Evolutionary conservation across 345 rosid genomes (phyloP).

Genomic region (Jatropha curcas): DNA sequence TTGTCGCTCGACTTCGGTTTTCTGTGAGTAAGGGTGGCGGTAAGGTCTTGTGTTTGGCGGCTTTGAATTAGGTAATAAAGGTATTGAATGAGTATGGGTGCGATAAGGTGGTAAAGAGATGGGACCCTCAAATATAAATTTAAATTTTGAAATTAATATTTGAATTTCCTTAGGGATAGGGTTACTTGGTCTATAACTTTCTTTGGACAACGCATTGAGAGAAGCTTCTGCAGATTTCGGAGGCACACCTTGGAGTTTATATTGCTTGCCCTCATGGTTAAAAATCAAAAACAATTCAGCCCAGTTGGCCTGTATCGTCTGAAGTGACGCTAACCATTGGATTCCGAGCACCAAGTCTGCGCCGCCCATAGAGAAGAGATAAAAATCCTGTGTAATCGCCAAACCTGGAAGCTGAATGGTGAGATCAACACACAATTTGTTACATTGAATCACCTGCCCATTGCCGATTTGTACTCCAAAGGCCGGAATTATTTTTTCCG

Average conservation of each 20-base stretch:
- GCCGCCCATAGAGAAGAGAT: not conserved
- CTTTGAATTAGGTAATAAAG: not conserved
- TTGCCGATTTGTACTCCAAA: not conserved
- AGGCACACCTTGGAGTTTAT: not conserved
- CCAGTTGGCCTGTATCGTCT: not conserved
- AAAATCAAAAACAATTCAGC: not conserved
- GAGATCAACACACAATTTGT: not conserved
- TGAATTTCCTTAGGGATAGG: no score
- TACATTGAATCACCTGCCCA: not conserved
- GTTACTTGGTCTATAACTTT: no score
- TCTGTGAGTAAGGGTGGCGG: not conserved
- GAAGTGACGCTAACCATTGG: no score
- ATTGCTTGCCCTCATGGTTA: not conserved
- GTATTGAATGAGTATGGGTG: not conserved
- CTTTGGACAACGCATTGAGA: no score
- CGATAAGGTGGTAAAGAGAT: not conserved
- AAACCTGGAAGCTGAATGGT: not conserved
- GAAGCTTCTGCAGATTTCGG: no score
- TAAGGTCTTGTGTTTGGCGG: not conserved
- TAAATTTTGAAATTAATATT: not conserved
- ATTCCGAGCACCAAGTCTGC: not conserved
- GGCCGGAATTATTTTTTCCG: not conserved
- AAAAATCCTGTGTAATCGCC: not conserved
- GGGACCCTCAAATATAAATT: not conserved
- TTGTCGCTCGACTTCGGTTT: not conserved